Conservation (phyloP, 306 rosid species). For the Dalbergia oliveri region DNA sequence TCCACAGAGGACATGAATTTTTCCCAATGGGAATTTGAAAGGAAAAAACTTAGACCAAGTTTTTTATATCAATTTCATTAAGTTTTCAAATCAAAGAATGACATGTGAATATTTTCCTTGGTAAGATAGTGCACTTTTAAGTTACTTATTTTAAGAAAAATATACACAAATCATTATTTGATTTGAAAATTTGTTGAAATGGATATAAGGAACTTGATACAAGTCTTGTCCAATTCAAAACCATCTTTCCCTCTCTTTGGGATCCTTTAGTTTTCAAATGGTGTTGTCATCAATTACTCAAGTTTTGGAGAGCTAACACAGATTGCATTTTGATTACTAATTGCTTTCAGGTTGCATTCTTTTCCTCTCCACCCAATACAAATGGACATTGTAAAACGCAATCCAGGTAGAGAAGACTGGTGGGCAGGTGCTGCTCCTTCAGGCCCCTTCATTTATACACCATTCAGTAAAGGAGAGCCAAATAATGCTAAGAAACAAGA, state of each 20-base stretch:
- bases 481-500: constrained; percentile 79
- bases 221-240: background rate
- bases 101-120: too few species aligned
- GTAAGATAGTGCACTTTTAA: too few species aligned
- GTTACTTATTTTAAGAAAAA: too few species aligned
- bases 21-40: constrained; percentile 18
- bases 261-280: constrained; percentile 30
- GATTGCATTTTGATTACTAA: constrained; percentile 29
- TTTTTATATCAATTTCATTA: too few species aligned
- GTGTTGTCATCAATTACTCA: constrained; percentile 13
- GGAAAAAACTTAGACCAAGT: too few species aligned
- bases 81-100: too few species aligned
- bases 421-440: constrained; percentile 96
- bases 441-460: constrained; percentile 97
- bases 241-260: constrained; percentile 25
- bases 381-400: constrained; percentile 93
- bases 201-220: too few species aligned
- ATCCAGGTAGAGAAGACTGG: constrained; percentile 93
- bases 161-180: too few species aligned
- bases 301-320: constrained; percentile 38
- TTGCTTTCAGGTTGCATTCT: constrained; percentile 79
- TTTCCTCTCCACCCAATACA: constrained; percentile 88
- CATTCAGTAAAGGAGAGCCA: constrained; percentile 94
- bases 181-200: too few species aligned
- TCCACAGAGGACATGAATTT: constrained; percentile 3